These are phyloP conservation scores for Epichloe gansuensis DNA, from an alignment of 2,329 filamentous ascomycete genomes.

Conservation along the genomic window DNA sequence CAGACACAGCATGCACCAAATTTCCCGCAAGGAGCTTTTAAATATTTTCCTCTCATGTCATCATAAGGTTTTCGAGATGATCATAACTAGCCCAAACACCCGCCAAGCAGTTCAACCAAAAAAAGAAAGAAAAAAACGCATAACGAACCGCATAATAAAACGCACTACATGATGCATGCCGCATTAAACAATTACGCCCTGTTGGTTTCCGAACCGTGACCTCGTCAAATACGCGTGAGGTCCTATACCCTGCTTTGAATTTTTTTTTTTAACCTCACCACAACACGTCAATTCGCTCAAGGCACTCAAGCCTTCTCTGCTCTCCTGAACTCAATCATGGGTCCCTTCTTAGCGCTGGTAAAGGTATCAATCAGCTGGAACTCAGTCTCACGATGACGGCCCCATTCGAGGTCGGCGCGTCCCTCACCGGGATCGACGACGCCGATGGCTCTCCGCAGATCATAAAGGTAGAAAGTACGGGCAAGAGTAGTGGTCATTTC, in stretches of 20 bases:
- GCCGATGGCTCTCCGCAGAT: slow-evolving; percentile 38
- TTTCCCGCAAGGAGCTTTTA: too few species aligned
- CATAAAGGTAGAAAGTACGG: slow-evolving; percentile 47
- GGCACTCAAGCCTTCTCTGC: slow-evolving; percentile 11
- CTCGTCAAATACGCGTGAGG: too few species aligned
- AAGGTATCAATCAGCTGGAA: slow-evolving; percentile 63
- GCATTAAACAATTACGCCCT: too few species aligned
- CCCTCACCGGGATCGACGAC: slow-evolving; percentile 42
- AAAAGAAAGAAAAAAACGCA: too few species aligned
- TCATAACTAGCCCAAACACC: background rate
- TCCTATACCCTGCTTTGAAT: too few species aligned
- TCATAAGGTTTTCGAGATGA: background rate
- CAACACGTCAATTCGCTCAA: background rate
- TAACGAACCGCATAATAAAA: too few species aligned
- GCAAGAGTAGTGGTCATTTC: slow-evolving; percentile 54
- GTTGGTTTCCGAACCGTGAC: too few species aligned
- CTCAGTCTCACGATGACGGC: slow-evolving; percentile 43
- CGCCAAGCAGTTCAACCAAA: background rate
- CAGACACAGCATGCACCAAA: too few species aligned
- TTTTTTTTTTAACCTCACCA: too few species aligned
- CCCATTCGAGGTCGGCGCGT: slow-evolving; percentile 33
- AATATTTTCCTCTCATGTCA: too few species aligned
- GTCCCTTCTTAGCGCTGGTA: slow-evolving; percentile 60
- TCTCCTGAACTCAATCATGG: slow-evolving; percentile 48
- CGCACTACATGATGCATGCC: too few species aligned